phyloP scores from a whole-genome alignment of 2,329 filamentous ascomycete genomes.

The Hirsutella rhossiliensis region DNA sequence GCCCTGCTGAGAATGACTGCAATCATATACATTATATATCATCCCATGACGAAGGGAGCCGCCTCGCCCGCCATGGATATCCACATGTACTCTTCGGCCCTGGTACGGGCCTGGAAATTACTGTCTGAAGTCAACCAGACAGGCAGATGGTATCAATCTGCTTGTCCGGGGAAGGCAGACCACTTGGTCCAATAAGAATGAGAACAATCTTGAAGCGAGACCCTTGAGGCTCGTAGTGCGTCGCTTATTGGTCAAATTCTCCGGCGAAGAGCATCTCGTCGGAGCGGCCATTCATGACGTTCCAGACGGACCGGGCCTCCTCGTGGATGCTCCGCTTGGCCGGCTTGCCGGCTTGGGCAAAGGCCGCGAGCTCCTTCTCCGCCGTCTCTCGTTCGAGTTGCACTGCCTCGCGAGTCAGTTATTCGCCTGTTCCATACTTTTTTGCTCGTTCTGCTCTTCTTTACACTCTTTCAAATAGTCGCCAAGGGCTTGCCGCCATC shows the following conservation, averaged over 20 bases:
- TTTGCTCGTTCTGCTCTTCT: not conserved
- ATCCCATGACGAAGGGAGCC: too few relatives aligned
- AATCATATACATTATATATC: too few relatives aligned
- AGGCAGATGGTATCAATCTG: too few relatives aligned
- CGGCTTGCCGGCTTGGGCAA: constrained; percentile 7
- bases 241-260: constrained; percentile 18
- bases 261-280: constrained; percentile 34
- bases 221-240: too few relatives aligned
- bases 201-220: too few relatives aligned
- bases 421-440: not conserved
- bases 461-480: not conserved
- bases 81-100: too few relatives aligned
- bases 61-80: too few relatives aligned
- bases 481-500: not conserved
- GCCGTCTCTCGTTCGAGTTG: constrained; percentile 28
- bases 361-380: constrained; percentile 18
- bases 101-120: too few relatives aligned
- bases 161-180: too few relatives aligned
- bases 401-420: constrained; percentile 14
- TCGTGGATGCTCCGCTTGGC: constrained; percentile 19
- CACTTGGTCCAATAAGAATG: too few relatives aligned
- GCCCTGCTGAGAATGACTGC: too few relatives aligned
- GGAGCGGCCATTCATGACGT: constrained; percentile 28
- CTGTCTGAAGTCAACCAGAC: too few relatives aligned
- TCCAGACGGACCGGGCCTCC: constrained; percentile 30